These are phyloP conservation scores for Malassezia globosa DNA, from an alignment of 1,284 basidiomycete genomes.

Conservation along the genomic window DNA sequence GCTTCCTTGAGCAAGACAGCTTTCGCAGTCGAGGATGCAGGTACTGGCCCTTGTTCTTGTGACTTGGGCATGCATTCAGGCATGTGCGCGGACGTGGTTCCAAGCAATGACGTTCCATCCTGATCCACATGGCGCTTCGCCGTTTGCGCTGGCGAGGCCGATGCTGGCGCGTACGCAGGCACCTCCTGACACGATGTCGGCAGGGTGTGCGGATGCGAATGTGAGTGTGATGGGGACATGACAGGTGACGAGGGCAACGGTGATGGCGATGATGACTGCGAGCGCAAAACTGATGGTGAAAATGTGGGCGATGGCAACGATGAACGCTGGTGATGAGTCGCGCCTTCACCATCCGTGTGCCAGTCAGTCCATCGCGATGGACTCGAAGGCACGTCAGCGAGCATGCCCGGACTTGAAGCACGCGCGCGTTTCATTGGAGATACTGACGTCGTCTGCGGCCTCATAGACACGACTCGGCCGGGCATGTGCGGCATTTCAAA, in stretches of 20 bases:
- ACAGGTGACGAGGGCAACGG: not conserved
- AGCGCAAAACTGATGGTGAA: not conserved
- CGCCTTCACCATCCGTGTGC: too few species aligned
- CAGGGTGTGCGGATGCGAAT: too few species aligned
- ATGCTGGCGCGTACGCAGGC: not conserved
- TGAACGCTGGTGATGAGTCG: too few species aligned
- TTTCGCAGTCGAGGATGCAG: too few species aligned
- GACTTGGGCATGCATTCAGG: not conserved
- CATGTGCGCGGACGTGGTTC: not conserved
- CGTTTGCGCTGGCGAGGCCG: not conserved
- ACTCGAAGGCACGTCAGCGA: slow-evolving; percentile 4
- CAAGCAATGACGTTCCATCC: not conserved
- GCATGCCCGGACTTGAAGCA: slow-evolving; percentile 14
- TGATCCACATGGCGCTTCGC: too few species aligned
- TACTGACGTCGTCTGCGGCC: slow-evolving; percentile 16
- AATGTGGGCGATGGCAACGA: not conserved
- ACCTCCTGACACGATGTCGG: not conserved
- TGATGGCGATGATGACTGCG: not conserved
- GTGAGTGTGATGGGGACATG: too few species aligned
- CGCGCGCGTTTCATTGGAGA: slow-evolving; percentile 23
- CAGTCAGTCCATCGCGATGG: not conserved
- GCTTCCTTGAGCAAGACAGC: not conserved
- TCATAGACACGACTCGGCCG: slow-evolving; percentile 4
- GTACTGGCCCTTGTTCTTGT: too few species aligned
- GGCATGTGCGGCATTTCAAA: slow-evolving; percentile 12